Evolutionary conservation across 2,329 filamentous ascomycete species (phyloP), one percentile per base, ranked within the genome.

Genomic region (Microcyclospora pomicola): DNA sequence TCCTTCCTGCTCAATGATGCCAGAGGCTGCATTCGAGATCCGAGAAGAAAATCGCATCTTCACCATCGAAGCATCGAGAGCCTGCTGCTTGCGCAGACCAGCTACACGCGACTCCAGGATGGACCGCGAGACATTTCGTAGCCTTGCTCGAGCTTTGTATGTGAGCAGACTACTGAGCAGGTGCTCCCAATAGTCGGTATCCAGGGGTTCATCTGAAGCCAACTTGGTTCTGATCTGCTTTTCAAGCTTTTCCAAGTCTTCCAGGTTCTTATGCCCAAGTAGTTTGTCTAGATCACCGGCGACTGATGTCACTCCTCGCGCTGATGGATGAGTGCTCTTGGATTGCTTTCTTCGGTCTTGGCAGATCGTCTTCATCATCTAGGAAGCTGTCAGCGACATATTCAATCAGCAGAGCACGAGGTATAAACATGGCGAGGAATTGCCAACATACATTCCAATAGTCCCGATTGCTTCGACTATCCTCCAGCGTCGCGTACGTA

Each of bases 131-230:
- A 95, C 77, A 44, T 75, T 78, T 48, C 77, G 77, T 37, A 98
- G 64, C 58, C 80, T 85, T 2, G 86, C 85, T 58, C 83, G 86
- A 27, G 91, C 85, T 64, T 96, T 96, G 77, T 84, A 95, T 1
- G 94, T 77, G 6, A 82, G 69, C 45, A 98, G 66, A 55, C 80
- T 92, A 48, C 79, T 78, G 43, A 98, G 68, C 12, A 98, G 68
- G 56, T 94, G 84, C 56, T 93, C 85, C 91, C 91, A 98, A 59
- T 96, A 98, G 61, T 98, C 91, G 2, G 82, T 85, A 59, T 98
- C 91, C 48, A 98, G 88, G 9, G 83, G 79, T 54, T 95, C 87
- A 55, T 94, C 80, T 6, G 85, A 92, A 37, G 78, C 72, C 34
- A 98, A 66, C 64, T 98, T 98, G 12, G 71, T 68, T 56, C 77